Evolutionary conservation across 2,329 filamentous ascomycete genomes (phyloP).

Genomic region (Pochonia chlamydosporia): DNA sequence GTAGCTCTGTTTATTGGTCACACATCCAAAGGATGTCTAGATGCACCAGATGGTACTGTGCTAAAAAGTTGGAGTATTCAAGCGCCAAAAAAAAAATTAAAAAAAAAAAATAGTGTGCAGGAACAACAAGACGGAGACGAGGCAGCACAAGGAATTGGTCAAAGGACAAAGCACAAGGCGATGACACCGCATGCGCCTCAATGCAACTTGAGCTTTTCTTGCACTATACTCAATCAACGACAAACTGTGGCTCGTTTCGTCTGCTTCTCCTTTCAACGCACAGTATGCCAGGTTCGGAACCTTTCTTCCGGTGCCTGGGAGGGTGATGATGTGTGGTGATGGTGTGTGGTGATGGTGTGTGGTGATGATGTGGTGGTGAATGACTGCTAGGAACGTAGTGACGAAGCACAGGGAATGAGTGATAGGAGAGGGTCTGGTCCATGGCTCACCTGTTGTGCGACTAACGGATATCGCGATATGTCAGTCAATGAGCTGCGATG

Average conservation of each 20-base stretch:
- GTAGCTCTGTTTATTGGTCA: conserved; percentile 4
- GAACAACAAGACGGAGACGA: background rate
- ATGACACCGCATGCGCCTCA: background rate
- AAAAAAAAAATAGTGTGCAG: background rate
- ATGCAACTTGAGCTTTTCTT: background rate
- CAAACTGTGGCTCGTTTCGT: background rate
- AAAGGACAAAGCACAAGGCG: background rate
- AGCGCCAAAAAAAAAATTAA: background rate
- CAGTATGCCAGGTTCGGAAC: no score
- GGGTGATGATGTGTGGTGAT: no score
- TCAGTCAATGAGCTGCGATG: no score
- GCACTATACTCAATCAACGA: background rate
- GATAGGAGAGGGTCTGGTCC: no score
- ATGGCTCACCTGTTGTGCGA: background rate
- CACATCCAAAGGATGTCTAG: background rate
- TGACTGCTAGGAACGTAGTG: no score
- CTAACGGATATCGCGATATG: background rate
- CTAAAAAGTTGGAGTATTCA: no score
- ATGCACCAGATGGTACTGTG: conserved; percentile 4
- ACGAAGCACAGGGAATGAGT: no score
- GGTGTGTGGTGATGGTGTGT: no score
- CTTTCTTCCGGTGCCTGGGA: no score
- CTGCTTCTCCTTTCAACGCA: no score
- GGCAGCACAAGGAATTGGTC: background rate
- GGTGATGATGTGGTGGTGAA: no score